phyloP scores from a whole-genome alignment of 306 rosid species.

The Luffa acutangula region DNA sequence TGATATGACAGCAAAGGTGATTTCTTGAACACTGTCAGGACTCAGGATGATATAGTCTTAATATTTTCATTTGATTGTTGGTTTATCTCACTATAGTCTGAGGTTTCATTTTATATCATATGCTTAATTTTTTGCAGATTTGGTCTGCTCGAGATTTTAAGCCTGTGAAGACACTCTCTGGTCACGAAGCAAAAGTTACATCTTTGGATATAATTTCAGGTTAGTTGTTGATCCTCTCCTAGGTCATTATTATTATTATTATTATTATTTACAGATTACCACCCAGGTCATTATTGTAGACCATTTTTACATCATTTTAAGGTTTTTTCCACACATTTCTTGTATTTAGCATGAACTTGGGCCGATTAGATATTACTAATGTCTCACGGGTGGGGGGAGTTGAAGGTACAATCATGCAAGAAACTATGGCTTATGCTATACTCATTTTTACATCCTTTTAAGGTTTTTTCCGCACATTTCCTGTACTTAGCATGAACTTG shows the following conservation, averaged over 20 bases:
- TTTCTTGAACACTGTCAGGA: not conserved
- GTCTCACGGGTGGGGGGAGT: not conserved
- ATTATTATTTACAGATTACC: not conserved
- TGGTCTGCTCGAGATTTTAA: constrained; percentile 96
- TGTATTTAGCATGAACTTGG: not conserved
- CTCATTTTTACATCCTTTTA: not conserved
- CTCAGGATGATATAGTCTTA: not conserved
- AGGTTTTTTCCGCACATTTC: not conserved
- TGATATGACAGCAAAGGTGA: constrained; percentile 94
- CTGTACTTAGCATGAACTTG: not conserved
- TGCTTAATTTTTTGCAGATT: constrained; percentile 36
- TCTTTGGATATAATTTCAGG: constrained; percentile 74
- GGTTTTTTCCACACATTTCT: not conserved
- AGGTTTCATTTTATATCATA: constrained; percentile 9
- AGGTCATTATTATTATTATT: not conserved
- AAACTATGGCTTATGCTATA: not conserved
- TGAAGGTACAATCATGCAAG: not conserved
- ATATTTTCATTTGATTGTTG: not conserved
- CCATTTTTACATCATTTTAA: not conserved
- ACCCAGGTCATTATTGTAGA: not conserved
- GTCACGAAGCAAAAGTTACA: constrained; percentile 87
- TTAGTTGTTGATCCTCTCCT: constrained; percentile 13
- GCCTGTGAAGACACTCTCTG: constrained; percentile 81
- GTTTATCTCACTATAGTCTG: not conserved
- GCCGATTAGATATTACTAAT: not conserved